Evolutionary conservation across 1,284 basidiomycete genomes (phyloP).

Genomic region (Austroboletus novae-zelandiae): DNA sequence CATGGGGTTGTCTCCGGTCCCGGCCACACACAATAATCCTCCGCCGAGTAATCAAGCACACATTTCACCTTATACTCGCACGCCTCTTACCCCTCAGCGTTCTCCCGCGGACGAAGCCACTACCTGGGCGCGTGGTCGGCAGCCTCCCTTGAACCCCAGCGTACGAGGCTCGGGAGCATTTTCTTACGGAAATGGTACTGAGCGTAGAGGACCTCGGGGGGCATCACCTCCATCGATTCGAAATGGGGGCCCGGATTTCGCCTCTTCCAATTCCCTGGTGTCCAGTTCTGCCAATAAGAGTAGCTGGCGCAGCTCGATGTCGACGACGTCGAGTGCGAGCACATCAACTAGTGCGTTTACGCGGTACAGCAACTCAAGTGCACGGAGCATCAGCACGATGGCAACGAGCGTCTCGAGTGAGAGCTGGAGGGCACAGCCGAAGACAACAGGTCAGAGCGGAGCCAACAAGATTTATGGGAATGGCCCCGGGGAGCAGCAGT

Average conservation of each 20-base stretch:
- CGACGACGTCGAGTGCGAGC: constrained; percentile 61
- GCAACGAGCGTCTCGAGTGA: constrained; percentile 70
- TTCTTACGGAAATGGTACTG: constrained; percentile 12
- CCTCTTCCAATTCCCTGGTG: constrained; percentile 14
- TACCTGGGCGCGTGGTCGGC: constrained; percentile 34
- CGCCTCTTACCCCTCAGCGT: constrained; percentile 34
- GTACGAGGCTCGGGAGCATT: constrained; percentile 19
- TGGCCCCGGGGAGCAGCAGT: constrained; percentile 27
- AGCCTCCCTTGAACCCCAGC: constrained; percentile 21
- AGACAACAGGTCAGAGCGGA: constrained; percentile 20
- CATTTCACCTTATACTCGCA: constrained; percentile 26
- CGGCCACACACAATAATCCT: constrained; percentile 15
- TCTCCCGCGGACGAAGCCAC: constrained; percentile 35
- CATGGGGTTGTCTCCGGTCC: constrained; percentile 46
- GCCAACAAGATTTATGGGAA: constrained; percentile 13
- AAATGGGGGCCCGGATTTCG: constrained; percentile 39
- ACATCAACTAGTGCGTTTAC: constrained; percentile 72
- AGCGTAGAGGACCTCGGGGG: constrained; percentile 24
- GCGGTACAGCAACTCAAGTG: constrained; percentile 72
- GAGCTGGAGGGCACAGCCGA: constrained; percentile 53
- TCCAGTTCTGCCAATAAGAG: constrained; percentile 34
- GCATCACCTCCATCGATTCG: constrained; percentile 41
- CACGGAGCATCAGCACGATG: constrained; percentile 68
- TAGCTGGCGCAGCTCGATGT: constrained; percentile 76
- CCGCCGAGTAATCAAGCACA: constrained; percentile 22